A percentile compares a stretch with the other conserved stretches of the same genome.
Evolutionary conservation across 2,329 filamentous ascomycete genomes (phyloP).

Genomic region (Anthostomella pinea): DNA sequence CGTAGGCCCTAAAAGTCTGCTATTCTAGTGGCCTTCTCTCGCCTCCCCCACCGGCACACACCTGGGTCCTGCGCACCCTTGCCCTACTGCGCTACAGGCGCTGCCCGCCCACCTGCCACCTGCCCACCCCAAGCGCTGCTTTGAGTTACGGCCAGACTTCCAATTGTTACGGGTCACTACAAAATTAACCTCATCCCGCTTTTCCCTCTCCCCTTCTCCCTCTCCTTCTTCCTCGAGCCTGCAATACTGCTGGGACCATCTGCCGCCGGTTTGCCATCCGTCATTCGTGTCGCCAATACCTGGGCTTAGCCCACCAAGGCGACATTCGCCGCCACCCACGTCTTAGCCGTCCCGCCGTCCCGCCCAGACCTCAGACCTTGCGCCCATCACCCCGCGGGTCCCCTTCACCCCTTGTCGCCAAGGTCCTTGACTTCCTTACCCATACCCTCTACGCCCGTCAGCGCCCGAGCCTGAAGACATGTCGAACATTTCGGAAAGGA

Average conservation of each 20-base stretch:
- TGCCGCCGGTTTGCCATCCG: constrained; percentile 29
- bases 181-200: constrained; percentile 29
- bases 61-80: not conserved
- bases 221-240: constrained; percentile 4
- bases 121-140: not conserved
- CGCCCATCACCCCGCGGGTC: constrained; percentile 16
- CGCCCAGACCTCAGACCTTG: constrained; percentile 10
- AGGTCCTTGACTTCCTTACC: constrained; percentile 19
- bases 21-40: constrained; percentile 5
- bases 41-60: constrained; percentile 10
- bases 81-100: constrained; percentile 2
- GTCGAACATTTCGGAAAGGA: constrained; percentile 33
- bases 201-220: constrained; percentile 7
- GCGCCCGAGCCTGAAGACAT: constrained; percentile 21
- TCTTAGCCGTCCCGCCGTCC: too few relatives aligned
- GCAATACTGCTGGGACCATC: constrained; percentile 6
- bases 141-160: constrained; percentile 2
- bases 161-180: constrained; percentile 26
- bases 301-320: constrained; percentile 35
- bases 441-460: constrained; percentile 12
- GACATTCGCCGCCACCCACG: constrained; percentile 32
- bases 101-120: not conserved
- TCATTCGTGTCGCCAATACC: constrained; percentile 26
- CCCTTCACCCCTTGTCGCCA: constrained; percentile 26
- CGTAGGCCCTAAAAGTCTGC: not conserved